Conservation (phyloP, 2,329 filamentous ascomycete species). For the Alternaria gansuensis region DNA sequence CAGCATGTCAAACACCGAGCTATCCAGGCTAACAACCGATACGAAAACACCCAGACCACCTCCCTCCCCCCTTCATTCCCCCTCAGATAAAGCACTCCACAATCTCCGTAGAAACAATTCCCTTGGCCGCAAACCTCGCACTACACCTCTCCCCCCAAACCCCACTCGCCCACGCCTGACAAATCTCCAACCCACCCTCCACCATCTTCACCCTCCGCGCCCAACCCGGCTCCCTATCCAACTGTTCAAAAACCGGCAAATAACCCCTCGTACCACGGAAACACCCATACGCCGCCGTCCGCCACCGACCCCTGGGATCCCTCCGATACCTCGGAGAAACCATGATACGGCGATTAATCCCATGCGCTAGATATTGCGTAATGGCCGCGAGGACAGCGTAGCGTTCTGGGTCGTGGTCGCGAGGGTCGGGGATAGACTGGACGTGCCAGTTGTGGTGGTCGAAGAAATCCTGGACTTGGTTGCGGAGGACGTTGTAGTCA, state of each 20-base stretch:
- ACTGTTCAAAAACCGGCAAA: not conserved
- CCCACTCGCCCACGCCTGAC: slow-evolving; percentile 1
- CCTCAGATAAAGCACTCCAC: slow-evolving; percentile 7
- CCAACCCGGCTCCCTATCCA: slow-evolving; percentile 1
- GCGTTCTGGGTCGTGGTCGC: slow-evolving; percentile 1
- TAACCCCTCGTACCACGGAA: not conserved
- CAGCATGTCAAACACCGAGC: too few species aligned
- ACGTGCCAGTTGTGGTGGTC: slow-evolving; percentile 6
- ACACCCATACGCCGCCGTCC: not conserved
- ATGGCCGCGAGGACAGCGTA: slow-evolving; percentile 1
- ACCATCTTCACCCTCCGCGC: slow-evolving; percentile 1
- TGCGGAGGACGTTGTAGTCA: slow-evolving; percentile 6
- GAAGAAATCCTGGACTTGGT: slow-evolving; percentile 12
- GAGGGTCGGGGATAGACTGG: slow-evolving; percentile 1
- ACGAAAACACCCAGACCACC: not conserved
- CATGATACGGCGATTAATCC: slow-evolving; percentile 3
- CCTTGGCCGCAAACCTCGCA: slow-evolving; percentile 1
- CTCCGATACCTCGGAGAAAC: not conserved
- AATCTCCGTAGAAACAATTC: not conserved
- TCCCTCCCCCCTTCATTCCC: not conserved
- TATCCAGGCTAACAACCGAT: too few species aligned
- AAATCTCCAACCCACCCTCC: not conserved
- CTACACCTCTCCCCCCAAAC: not conserved
- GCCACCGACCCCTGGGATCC: slow-evolving; percentile 1
- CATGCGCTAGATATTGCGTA: not conserved